These are phyloP conservation scores for barrel medic (Medicago truncatula) DNA, from an alignment of 306 rosid genomes.

Conservation along the genomic window DNA sequence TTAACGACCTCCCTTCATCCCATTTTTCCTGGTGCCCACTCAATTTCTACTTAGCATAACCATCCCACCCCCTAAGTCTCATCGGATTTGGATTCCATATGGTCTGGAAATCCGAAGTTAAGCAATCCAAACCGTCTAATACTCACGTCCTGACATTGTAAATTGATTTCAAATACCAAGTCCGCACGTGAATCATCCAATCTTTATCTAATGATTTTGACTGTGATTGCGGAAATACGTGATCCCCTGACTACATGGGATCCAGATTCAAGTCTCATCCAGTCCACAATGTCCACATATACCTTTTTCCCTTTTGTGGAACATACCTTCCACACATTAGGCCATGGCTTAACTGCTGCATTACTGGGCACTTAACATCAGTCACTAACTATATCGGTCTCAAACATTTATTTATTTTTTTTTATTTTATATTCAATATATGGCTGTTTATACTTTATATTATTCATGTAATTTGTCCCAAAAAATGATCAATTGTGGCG, in stretches of 20 bases:
- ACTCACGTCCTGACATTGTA: background rate
- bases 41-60: slow-evolving; percentile 1
- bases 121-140: background rate
- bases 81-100: background rate
- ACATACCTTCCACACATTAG: slow-evolving; percentile 12
- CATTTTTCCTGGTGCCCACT: background rate
- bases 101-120: background rate
- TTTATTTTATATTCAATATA: too few species aligned
- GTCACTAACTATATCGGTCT: background rate
- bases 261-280: background rate
- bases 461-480: too few species aligned
- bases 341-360: background rate
- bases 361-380: background rate
- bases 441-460: too few species aligned
- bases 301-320: background rate
- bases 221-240: background rate
- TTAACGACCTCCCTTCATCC: background rate
- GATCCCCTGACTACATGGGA: background rate
- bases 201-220: background rate
- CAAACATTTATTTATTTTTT: too few species aligned
- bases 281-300: background rate
- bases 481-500: too few species aligned
- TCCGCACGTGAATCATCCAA: background rate
- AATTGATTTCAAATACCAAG: background rate
- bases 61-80: background rate